Conservation (phyloP, 331 rosid genomes). For the Pyrus hybrid region DNA sequence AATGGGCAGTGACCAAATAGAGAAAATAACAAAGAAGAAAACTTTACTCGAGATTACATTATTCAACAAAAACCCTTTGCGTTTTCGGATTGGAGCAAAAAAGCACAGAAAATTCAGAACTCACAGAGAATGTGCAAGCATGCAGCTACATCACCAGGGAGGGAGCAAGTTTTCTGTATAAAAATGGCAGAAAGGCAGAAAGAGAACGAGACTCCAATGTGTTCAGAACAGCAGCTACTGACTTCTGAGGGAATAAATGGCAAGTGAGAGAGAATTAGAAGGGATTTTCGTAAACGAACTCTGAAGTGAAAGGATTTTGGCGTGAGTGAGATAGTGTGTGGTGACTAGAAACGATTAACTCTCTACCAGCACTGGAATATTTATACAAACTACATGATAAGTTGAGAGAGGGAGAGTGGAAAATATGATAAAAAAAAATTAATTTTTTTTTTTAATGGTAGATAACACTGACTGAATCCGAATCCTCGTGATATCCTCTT, state of each 20-base stretch:
- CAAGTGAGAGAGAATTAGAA: constrained; percentile 17
- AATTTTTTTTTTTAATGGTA: too few relatives aligned
- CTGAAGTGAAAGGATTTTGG: constrained; percentile 9
- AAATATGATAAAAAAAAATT: too few relatives aligned
- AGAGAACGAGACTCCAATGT: constrained; percentile 14
- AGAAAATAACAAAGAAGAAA: constrained; percentile 9
- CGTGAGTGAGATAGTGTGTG: constrained; percentile 32
- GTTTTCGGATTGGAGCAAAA: background rate
- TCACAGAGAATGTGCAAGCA: constrained; percentile 14
- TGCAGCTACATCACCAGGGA: constrained; percentile 51
- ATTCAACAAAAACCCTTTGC: constrained; percentile 16
- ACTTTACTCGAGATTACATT: constrained; percentile 51
- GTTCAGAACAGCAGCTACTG: constrained; percentile 8
- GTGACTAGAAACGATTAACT: constrained; percentile 29
- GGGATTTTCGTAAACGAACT: constrained; percentile 12
- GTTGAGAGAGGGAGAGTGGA: background rate
- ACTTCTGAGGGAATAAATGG: background rate
- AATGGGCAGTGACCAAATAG: constrained; percentile 33
- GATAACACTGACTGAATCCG: too few relatives aligned
- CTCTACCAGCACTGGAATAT: background rate
- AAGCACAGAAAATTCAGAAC: constrained; percentile 6
- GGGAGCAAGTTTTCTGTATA: background rate
- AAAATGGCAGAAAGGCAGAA: background rate
- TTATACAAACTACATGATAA: constrained; percentile 2
- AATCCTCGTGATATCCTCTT: rapidly evolving